A percentile compares a stretch with the other conserved stretches of the same genome.
phyloP scores from a whole-genome alignment of 495 filamentous ascomycete species.

The Penicillium coffeae region DNA sequence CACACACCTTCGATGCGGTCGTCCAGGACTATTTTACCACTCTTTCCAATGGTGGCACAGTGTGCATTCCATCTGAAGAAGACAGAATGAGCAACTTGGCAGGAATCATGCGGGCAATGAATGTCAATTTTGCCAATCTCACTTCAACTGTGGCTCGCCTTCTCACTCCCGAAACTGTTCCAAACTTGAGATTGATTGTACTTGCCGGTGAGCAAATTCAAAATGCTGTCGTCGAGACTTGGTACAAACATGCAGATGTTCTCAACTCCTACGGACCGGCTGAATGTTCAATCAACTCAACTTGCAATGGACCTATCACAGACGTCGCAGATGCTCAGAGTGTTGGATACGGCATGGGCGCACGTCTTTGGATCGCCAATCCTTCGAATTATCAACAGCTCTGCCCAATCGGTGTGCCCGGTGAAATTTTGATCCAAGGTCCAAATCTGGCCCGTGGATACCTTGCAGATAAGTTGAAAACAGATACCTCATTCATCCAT shows the following conservation, averaged over 20 bases:
- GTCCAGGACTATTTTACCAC: not conserved
- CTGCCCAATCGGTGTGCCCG: not conserved
- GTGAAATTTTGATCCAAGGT: not conserved
- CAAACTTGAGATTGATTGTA: not conserved
- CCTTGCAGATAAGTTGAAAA: not conserved
- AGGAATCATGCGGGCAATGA: not conserved
- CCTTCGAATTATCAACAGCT: not conserved
- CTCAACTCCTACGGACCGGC: not conserved
- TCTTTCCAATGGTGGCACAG: not conserved
- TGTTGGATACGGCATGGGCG: not conserved
- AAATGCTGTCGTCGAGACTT: not conserved
- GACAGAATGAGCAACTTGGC: not conserved
- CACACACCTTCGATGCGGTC: not conserved
- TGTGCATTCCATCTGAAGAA: slow-evolving; percentile 1
- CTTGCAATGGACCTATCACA: not conserved
- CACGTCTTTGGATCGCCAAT: not conserved
- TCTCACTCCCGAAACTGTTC: not conserved
- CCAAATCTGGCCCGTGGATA: not conserved
- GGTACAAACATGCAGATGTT: not conserved
- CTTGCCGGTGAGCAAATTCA: not conserved
- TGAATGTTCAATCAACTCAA: not conserved
- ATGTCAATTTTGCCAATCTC: not conserved
- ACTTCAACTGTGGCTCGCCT: not conserved
- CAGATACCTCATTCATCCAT: not conserved
- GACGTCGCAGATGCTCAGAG: not conserved